Conservation (phyloP, 495 filamentous ascomycete genomes). For the Glarea lozoyensis region DNA sequence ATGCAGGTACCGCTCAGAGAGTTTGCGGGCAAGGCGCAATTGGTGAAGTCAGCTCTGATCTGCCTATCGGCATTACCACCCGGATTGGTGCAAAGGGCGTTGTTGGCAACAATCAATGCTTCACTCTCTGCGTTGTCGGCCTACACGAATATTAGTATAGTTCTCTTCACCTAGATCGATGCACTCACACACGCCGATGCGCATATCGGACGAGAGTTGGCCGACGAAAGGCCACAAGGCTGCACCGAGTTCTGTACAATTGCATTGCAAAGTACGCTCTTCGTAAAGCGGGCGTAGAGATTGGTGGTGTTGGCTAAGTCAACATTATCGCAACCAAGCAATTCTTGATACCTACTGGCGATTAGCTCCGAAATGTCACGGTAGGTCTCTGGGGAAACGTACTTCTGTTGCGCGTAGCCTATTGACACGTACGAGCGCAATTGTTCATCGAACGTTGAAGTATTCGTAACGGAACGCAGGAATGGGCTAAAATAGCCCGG, state of each 20-base stretch:
- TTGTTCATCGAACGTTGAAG: conserved; percentile 68
- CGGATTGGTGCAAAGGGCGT: conserved; percentile 57
- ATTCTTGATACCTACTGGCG: conserved; percentile 52
- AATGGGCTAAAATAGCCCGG: conserved; percentile 57
- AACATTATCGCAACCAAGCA: conserved; percentile 74
- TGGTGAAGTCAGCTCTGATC: conserved; percentile 86
- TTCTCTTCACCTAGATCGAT: conserved; percentile 1
- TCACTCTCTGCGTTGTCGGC: conserved; percentile 82
- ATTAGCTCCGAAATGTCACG: conserved; percentile 14
- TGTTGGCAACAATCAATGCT: conserved; percentile 69
- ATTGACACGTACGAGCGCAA: conserved; percentile 63
- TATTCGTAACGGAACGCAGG: conserved; percentile 67
- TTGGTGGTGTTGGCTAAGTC: conserved; percentile 72
- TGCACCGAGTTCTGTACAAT: conserved; percentile 84
- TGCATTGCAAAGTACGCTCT: conserved; percentile 85
- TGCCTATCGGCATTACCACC: conserved; percentile 56
- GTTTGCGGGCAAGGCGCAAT: conserved; percentile 72
- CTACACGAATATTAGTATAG: conserved; percentile 35
- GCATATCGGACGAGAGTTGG: conserved; percentile 69
- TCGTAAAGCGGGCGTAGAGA: conserved; percentile 91
- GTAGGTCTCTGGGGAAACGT: conserved; percentile 24
- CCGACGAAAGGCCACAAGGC: conserved; percentile 55
- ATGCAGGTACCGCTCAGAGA: conserved; percentile 72
- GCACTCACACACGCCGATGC: conserved; percentile 76
- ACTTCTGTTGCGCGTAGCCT: conserved; percentile 72